phyloP scores from a whole-genome alignment of 2,329 filamentous ascomycete species.

The Sordariomycetes sp. region DNA sequence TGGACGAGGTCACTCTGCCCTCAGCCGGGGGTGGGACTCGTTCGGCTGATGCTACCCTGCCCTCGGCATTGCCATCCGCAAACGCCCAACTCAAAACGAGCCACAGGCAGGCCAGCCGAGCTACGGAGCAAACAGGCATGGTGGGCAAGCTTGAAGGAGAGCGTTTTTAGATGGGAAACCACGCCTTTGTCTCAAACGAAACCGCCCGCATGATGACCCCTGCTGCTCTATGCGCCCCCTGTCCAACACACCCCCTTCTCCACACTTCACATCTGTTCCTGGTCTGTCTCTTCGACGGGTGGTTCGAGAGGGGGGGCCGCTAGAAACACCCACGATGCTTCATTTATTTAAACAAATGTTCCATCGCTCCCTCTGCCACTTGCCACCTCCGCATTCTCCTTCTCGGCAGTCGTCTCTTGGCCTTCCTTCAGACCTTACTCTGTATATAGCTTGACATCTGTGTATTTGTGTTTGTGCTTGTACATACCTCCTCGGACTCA shows the following conservation, averaged over 20 bases:
- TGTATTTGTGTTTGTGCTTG: neutral
- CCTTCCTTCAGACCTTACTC: too few relatives aligned
- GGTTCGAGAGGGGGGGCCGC: neutral
- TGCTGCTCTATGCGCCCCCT: neutral
- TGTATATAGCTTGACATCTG: neutral
- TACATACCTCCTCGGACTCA: neutral
- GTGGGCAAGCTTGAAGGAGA: too few relatives aligned
- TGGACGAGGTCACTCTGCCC: too few relatives aligned
- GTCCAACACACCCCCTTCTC: conserved; percentile 1
- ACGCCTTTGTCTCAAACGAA: too few relatives aligned
- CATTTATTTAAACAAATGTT: conserved; percentile 3
- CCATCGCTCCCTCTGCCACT: neutral
- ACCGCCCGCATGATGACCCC: neutral
- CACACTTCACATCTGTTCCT: neutral
- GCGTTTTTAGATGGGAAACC: too few relatives aligned
- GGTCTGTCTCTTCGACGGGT: neutral
- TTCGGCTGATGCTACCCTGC: neutral
- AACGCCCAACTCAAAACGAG: neutral
- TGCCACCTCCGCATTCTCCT: conserved; percentile 1
- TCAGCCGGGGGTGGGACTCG: too few relatives aligned
- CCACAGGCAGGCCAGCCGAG: neutral
- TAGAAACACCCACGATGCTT: conserved; percentile 3
- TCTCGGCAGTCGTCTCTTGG: conserved; percentile 2
- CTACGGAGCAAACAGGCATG: too few relatives aligned
- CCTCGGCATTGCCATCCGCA: conserved; percentile 1